Conservation (phyloP, 352 stramenopile species). For the Phytophthora fragariaefolia region DNA sequence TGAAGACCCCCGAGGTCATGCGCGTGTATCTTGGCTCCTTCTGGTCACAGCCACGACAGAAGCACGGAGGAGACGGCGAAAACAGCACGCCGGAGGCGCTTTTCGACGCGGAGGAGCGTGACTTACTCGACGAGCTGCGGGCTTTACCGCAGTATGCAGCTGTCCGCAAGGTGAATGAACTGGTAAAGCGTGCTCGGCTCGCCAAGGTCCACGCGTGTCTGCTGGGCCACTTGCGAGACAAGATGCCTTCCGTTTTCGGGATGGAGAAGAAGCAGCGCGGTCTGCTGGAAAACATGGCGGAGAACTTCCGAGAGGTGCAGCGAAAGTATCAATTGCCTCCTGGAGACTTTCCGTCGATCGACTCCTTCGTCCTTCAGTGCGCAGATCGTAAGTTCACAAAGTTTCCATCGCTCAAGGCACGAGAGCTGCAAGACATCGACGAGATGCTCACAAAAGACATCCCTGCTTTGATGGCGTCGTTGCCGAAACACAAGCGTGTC, state of each 20-base stretch:
- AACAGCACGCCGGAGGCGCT: conserved; percentile 63
- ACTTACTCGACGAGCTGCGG: conserved; percentile 97
- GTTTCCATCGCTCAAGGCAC: conserved; percentile 94
- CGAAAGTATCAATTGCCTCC: conserved; percentile 97
- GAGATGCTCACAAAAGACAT: conserved; percentile 98
- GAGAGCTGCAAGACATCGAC: conserved; percentile 97
- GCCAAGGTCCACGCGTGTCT: conserved; percentile 98
- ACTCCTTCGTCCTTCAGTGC: conserved; percentile 89
- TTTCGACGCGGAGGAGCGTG: conserved; percentile 97
- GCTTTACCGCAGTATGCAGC: conserved; percentile 96
- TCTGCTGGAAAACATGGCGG: conserved; percentile 94
- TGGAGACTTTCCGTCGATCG: conserved; percentile 94
- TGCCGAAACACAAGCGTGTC: conserved; percentile 59
- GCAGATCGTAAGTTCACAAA: conserved; percentile 90
- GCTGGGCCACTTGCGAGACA: conserved; percentile 95
- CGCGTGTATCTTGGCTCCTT: conserved; percentile 98
- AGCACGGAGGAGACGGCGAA: conserved; percentile 85
- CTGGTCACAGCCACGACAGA: conserved; percentile 92
- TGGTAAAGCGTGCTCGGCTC: conserved; percentile 96
- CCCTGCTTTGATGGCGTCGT: conserved; percentile 89
- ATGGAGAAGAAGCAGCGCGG: conserved; percentile 98
- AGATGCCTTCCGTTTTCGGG: conserved; percentile 97
- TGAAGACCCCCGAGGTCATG: conserved; percentile 98
- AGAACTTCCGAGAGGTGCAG: conserved; percentile 97
- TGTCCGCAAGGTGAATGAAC: conserved; percentile 94